Evolutionary conservation across 2,329 filamentous ascomycete genomes (phyloP).

Genomic region (Botrytis porri): DNA sequence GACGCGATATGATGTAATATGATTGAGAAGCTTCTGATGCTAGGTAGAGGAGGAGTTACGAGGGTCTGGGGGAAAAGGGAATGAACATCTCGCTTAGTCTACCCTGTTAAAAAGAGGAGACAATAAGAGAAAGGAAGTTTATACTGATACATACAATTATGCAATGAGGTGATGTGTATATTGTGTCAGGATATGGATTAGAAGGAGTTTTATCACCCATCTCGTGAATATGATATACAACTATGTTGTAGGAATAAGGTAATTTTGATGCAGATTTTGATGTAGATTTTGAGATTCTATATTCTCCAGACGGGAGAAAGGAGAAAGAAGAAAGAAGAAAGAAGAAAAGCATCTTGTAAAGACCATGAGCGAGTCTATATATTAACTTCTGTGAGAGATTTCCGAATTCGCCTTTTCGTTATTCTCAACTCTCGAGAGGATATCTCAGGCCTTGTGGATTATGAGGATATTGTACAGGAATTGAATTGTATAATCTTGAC

Average conservation of each 20-base stretch:
- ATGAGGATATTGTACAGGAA: not conserved
- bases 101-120: not conserved
- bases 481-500: too few relatives aligned
- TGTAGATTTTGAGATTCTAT: not conserved
- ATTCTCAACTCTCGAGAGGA: not conserved
- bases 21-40: not conserved
- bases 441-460: not conserved
- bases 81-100: not conserved
- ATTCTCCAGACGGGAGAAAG: not conserved
- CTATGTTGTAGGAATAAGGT: not conserved
- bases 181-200: not conserved
- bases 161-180: not conserved
- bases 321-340: too few relatives aligned
- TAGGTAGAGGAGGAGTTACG: not conserved
- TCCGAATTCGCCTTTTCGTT: not conserved
- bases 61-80: not conserved
- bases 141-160: not conserved
- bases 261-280: not conserved
- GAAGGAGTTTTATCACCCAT: not conserved
- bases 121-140: not conserved
- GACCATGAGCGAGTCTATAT: not conserved
- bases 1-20: not conserved
- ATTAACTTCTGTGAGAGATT: not conserved
- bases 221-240: not conserved
- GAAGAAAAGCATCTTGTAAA: not conserved